These are phyloP conservation scores for Xylaria curta DNA, from an alignment of 495 filamentous ascomycete genomes.

Conservation along the genomic window DNA sequence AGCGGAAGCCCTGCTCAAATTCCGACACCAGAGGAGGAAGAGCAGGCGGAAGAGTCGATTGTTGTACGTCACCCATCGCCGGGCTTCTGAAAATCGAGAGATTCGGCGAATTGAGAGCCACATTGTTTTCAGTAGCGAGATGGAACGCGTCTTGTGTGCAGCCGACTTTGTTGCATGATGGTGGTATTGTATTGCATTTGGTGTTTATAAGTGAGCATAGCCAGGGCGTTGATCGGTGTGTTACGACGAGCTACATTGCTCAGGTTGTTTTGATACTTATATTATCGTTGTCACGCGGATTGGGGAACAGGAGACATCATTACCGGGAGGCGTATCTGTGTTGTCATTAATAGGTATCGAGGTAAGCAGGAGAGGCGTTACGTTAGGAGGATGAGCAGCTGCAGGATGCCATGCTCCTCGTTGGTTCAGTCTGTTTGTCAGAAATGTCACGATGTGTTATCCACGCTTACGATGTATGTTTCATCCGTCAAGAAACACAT, in stretches of 20 bases:
- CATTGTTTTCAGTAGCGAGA: not conserved
- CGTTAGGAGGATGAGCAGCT: not conserved
- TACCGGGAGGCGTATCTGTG: not conserved
- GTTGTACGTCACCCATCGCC: not conserved
- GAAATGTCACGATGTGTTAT: not conserved
- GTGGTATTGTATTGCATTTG: slow-evolving; percentile 1
- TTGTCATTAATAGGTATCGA: not conserved
- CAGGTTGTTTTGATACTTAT: not conserved
- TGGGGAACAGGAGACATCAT: not conserved
- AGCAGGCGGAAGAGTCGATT: not conserved
- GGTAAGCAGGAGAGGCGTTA: not conserved
- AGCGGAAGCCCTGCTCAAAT: not conserved
- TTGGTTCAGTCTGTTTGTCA: not conserved
- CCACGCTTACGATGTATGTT: not conserved
- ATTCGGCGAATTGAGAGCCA: not conserved
- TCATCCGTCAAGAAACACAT: not conserved
- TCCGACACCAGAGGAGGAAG: not conserved
- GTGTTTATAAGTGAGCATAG: slow-evolving; percentile 4
- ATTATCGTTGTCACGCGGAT: not conserved
- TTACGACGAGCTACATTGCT: not conserved
- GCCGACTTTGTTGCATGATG: not conserved
- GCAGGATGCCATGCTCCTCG: not conserved
- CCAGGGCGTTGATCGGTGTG: not conserved
- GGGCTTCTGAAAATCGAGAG: not conserved
- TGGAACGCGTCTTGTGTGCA: too few relatives aligned